These are phyloP conservation scores for Teratosphaeria epicoccoides DNA, from an alignment of 2,329 filamentous ascomycete genomes.

Conservation along the genomic window DNA sequence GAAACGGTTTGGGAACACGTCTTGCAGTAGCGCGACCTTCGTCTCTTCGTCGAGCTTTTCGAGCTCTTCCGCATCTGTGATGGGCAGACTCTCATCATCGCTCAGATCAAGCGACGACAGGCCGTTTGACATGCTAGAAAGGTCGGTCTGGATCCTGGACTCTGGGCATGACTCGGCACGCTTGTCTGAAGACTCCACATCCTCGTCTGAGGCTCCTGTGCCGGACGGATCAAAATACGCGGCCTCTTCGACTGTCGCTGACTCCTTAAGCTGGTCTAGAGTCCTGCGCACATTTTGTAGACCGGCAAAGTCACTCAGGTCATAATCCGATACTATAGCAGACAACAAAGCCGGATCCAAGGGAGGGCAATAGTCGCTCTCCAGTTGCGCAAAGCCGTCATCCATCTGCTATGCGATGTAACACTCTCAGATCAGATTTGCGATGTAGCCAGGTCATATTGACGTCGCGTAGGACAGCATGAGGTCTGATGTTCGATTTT, in stretches of 20 bases:
- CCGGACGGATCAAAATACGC: conserved; percentile 71
- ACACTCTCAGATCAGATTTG: not conserved
- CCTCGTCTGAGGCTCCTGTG: conserved; percentile 40
- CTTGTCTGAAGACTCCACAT: conserved; percentile 3
- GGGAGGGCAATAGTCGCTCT: conserved; percentile 63
- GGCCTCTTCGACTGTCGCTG: conserved; percentile 57
- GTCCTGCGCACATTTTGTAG: conserved; percentile 46
- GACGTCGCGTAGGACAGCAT: not conserved
- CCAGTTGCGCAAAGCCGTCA: conserved; percentile 13
- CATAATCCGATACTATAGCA: conserved; percentile 64
- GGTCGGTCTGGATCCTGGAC: conserved; percentile 36
- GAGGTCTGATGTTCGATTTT: not conserved
- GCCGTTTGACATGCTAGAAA: conserved; percentile 39
- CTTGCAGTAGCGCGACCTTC: conserved; percentile 53
- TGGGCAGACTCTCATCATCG: conserved; percentile 13
- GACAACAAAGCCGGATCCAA: conserved; percentile 69
- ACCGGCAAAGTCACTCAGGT: conserved; percentile 45
- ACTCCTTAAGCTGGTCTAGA: conserved; percentile 55
- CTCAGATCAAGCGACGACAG: conserved; percentile 28
- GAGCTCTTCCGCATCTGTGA: conserved; percentile 22
- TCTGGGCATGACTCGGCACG: conserved; percentile 27
- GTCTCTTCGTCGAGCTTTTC: conserved; percentile 44
- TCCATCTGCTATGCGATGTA: conserved; percentile 13
- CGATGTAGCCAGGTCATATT: not conserved
- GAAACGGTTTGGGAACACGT: conserved; percentile 59